Base-by-base conservation (phyloP, 257 asterid species). In the Nyctanthes arbortristis region DNA sequence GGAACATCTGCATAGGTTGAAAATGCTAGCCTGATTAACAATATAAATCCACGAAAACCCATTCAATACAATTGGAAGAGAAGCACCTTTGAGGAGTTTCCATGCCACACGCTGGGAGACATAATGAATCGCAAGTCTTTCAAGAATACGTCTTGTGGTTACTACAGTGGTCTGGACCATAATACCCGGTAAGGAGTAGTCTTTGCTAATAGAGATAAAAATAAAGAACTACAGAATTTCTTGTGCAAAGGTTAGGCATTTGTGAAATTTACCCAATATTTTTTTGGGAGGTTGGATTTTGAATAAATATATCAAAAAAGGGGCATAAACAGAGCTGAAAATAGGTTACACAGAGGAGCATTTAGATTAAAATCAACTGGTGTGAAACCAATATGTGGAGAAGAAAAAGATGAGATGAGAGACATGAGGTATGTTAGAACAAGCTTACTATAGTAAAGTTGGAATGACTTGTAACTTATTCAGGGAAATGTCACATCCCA, bases 1-100 rank as follows among this genome's bases (percentile, higher is more conserved):
- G 97, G 96, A 66, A 79, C 85, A 81, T 94, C 99, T 93, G 89
- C 60, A 27, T 36, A 24, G 25, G 70, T 64, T 56, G 16, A 69
- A 32, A 20, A 65, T 29, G 31, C 45, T 20, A 78, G 77, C 40
- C 9, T 2, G 29, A 27, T 28, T 10, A 5, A 39, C 34, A 30
- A 45, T 12, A 55, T 37, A 8, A 56, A 59, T 52, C 36, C 40
- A 43, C 4, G 70, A 66, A 7, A 30, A 35, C 33, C 8, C 4
- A 52, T 14, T 63, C 61, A 55, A 58, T 62, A 61, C 12, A 20
- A 56, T 30, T 16, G 70, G 52, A 61, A 25, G 54, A 30, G 27
- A 64, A 66, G 31, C 80, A 93, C 99, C 97, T 83, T 94, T 94
- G 79, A 94, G 91, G 68, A 94, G 97, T 73, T 94, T 94, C 92